Conservation (phyloP, 768 basidiomycete species). For the Clitopilus hobsonii region DNA sequence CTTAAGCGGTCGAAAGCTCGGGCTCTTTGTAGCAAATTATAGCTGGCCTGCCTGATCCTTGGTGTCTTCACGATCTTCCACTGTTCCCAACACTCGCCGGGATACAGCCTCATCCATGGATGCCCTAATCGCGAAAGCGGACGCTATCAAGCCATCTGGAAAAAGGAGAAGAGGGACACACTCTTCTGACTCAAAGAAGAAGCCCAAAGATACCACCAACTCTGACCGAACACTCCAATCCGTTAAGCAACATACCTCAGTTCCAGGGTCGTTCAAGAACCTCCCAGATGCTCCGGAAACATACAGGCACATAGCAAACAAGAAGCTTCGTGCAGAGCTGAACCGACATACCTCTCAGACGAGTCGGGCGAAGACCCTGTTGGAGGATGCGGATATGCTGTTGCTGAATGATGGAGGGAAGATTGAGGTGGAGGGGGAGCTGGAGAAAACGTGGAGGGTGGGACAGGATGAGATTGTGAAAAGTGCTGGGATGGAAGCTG, state of each 20-base stretch:
- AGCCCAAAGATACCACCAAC: constrained; percentile 19
- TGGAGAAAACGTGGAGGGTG: constrained; percentile 90
- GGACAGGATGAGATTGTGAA: constrained; percentile 72
- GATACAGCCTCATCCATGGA: constrained; percentile 64
- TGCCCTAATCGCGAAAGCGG: constrained; percentile 65
- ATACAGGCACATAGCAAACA: constrained; percentile 64
- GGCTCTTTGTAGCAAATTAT: too few species aligned
- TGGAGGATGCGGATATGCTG: constrained; percentile 72
- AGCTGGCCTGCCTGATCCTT: too few species aligned
- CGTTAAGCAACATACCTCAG: constrained; percentile 49
- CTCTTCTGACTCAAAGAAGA: constrained; percentile 6
- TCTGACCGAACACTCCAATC: constrained; percentile 55
- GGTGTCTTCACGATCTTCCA: too few species aligned
- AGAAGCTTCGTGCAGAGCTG: constrained; percentile 71
- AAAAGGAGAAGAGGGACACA: constrained; percentile 19
- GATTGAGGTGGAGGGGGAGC: constrained; percentile 69
- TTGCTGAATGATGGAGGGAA: constrained; percentile 64
- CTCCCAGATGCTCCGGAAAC: constrained; percentile 41
- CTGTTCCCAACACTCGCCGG: too few species aligned
- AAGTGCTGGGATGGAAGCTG: constrained; percentile 69
- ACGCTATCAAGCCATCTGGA: constrained; percentile 45
- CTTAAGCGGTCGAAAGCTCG: too few species aligned
- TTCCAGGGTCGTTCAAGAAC: constrained; percentile 65
- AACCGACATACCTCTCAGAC: constrained; percentile 55
- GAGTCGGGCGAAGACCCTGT: constrained; percentile 55